Base-by-base conservation (phyloP, 2,329 filamentous ascomycete genomes). In the Ceratocystis eucalypticola region DNA sequence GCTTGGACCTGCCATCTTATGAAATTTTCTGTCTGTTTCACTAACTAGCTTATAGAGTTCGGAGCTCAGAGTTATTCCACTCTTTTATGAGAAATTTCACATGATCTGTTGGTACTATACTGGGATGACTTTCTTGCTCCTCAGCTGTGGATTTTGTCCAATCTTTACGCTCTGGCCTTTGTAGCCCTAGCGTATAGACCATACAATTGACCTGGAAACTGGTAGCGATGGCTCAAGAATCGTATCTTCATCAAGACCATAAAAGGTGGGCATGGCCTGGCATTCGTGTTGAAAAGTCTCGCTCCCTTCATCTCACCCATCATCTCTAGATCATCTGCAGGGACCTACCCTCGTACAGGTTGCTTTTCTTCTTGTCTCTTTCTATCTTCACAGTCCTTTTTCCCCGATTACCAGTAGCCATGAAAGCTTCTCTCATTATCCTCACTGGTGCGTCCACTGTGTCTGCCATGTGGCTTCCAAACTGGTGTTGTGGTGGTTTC, bases 361-460 rank as follows among this genome's bases (percentile, higher is more conserved):
- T 53, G 1, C 15, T 15, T 6, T 6, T 28, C 12, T n/a, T 53
- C 48, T 10, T 4, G 12, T 25, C 22, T 7, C 20, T 53, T 25
- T 3, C 37, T 12, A 15, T 15, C 12, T 41, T 41, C 37, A 15
- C 37, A 4, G 3, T 0, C 37, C 10, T 41, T 15, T 3, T 28
- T 25, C 7, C 5, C 48, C 10, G 3, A 25, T 25, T 25, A 28
- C 25, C 2, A 22, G 7, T 6, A 10, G 20, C 1, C 12, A 59
- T 59, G 55, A 59, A 59, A n/a, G 55, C 55, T 25, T 59, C 55
- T 30, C 30, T 59, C n/a, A 3, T 59, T 59, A 5, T 59, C 15
- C 28, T 59, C 17, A 7, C 28, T 30, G 7, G 55, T 2, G 28
- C 15, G 15, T 37, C 55, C 33, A 25, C 55, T 17, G 55, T 12